Conservation (phyloP, 176 grass and related monocot species). For the Aegilops speltoides region DNA sequence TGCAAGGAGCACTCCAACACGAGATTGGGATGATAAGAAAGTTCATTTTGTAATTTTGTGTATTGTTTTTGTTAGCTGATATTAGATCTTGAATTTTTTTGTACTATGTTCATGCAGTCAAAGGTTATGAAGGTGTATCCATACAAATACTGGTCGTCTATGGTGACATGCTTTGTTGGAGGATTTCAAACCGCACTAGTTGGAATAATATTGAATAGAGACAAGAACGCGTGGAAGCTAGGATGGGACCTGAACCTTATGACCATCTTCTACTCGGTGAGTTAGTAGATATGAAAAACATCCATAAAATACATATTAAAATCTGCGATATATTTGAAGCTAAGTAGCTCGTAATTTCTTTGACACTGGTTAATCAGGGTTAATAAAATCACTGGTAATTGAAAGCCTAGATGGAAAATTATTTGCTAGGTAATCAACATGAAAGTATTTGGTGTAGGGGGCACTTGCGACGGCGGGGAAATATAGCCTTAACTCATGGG, state of each 20-base stretch:
- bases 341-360: background rate
- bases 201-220: conserved; percentile 49
- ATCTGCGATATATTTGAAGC: background rate
- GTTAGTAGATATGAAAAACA: background rate
- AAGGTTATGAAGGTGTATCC: conserved; percentile 66
- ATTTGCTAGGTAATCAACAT: background rate
- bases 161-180: conserved; percentile 53
- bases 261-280: conserved; percentile 54
- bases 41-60: background rate
- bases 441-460: conserved; percentile 32
- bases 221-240: conserved; percentile 37
- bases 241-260: conserved; percentile 55
- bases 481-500: conserved; percentile 55
- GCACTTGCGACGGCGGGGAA: conserved; percentile 39
- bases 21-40: background rate
- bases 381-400: background rate
- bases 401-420: background rate
- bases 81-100: background rate
- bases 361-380: background rate
- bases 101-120: conserved; percentile 9
- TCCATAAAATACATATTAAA: background rate
- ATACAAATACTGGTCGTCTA: conserved; percentile 63
- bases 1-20: background rate
- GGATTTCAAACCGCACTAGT: conserved; percentile 43
- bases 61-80: background rate